phyloP scores from a whole-genome alignment of 2,329 filamentous ascomycete genomes.

The Calonectria crousiana region DNA sequence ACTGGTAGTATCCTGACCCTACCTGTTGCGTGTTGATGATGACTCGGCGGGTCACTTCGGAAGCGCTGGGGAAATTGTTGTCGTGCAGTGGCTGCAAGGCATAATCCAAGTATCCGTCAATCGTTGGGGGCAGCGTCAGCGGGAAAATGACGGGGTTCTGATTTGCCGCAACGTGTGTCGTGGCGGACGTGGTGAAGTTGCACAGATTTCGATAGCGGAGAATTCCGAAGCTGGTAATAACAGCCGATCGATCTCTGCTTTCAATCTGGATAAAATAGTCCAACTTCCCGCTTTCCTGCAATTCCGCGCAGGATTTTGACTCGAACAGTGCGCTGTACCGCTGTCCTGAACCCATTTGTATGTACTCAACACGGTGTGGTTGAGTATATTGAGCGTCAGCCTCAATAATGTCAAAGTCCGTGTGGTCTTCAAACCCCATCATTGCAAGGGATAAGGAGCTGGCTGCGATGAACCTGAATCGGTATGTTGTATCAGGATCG shows the following conservation, averaged over 20 bases:
- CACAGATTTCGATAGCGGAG: background rate
- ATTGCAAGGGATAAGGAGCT: background rate
- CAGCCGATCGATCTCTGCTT: background rate
- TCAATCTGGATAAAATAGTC: conserved; percentile 1
- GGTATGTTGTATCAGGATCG: background rate
- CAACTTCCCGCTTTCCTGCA: background rate
- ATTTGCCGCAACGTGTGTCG: background rate
- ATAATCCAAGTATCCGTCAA: background rate
- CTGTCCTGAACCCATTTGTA: background rate
- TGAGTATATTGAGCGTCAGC: background rate
- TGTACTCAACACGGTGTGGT: background rate
- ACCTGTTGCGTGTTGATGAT: background rate
- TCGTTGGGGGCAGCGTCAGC: background rate
- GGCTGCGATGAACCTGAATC: background rate
- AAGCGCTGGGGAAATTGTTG: background rate
- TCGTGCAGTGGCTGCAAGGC: background rate
- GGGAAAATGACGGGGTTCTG: background rate
- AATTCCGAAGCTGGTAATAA: background rate
- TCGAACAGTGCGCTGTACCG: background rate
- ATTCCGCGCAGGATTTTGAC: background rate
- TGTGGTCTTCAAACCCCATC: background rate
- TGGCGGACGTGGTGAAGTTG: background rate
- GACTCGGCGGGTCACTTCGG: background rate
- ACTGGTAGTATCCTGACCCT: background rate
- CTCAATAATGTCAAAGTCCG: background rate